Evolutionary conservation across 2,329 filamentous ascomycete genomes (phyloP).

Genomic region (Alternaria solani): DNA sequence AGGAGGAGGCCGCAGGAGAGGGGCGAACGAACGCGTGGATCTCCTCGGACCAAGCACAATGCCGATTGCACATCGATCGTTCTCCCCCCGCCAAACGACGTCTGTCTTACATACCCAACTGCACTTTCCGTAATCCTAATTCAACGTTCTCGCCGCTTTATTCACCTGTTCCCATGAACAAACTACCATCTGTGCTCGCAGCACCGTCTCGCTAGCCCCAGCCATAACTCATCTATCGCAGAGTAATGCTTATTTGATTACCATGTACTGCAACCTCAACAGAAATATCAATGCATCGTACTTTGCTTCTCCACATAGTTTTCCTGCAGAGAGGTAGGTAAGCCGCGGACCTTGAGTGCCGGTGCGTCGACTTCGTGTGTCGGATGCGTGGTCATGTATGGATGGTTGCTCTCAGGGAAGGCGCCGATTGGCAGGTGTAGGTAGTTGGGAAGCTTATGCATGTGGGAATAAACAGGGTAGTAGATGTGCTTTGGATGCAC

Average conservation of each 20-base stretch:
- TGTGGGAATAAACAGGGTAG: background rate
- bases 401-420: background rate
- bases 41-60: background rate
- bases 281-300: background rate
- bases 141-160: background rate
- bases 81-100: background rate
- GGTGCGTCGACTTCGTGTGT: background rate
- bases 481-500: background rate
- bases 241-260: background rate
- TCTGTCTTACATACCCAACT: background rate
- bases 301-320: background rate
- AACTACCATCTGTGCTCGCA: background rate
- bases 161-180: background rate
- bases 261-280: background rate
- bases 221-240: background rate
- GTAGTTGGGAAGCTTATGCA: background rate
- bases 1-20: background rate
- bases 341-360: background rate
- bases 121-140: background rate
- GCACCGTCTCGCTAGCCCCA: background rate
- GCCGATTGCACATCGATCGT: background rate
- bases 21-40: slow-evolving; percentile 1
- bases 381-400: background rate
- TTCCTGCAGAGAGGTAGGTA: background rate
- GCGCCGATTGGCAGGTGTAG: background rate